Evolutionary conservation across 176 grass and related monocot species (phyloP).

Genomic region (Otatea glauca): DNA sequence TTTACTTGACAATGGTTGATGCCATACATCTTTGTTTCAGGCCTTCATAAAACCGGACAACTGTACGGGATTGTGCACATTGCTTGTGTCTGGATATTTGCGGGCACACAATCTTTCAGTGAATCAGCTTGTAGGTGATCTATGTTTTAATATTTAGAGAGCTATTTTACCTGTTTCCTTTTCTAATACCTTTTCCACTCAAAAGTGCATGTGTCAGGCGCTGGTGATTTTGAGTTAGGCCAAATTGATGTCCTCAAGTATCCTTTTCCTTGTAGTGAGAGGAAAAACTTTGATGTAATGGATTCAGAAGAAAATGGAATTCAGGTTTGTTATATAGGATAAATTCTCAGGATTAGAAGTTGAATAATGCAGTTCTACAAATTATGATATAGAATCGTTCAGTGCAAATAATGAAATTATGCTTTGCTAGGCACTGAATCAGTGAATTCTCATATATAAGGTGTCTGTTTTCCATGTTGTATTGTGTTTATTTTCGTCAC

Average conservation of each 20-base stretch:
- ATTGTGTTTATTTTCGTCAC: slow-evolving; percentile 16
- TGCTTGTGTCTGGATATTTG: slow-evolving; percentile 87
- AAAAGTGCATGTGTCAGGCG: slow-evolving; percentile 88
- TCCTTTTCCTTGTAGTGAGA: slow-evolving; percentile 69
- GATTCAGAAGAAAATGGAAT: slow-evolving; percentile 66
- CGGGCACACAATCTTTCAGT: slow-evolving; percentile 80
- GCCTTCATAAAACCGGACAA: slow-evolving; percentile 56
- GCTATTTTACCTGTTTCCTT: slow-evolving; percentile 30
- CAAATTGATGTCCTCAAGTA: slow-evolving; percentile 90
- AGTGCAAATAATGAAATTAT: not conserved
- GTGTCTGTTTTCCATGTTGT: not conserved
- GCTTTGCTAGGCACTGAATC: not conserved
- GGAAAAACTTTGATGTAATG: slow-evolving; percentile 62
- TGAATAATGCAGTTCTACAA: not conserved
- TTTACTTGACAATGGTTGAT: slow-evolving; percentile 4
- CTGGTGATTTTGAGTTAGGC: slow-evolving; percentile 82
- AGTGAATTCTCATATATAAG: slow-evolving; percentile 1
- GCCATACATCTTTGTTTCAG: slow-evolving; percentile 48
- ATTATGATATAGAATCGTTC: not conserved
- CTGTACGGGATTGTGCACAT: slow-evolving; percentile 67
- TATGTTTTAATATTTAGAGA: slow-evolving; percentile 32
- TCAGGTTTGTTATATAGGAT: slow-evolving; percentile 61
- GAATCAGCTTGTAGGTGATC: slow-evolving; percentile 84
- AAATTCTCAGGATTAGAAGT: slow-evolving; percentile 32
- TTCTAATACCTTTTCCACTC: slow-evolving; percentile 57